Percentiles rank a stretch among this genome's conserved stretches.
Conservation (phyloP, 495 filamentous ascomycete species). For the Achaetomiella virescens region DNA sequence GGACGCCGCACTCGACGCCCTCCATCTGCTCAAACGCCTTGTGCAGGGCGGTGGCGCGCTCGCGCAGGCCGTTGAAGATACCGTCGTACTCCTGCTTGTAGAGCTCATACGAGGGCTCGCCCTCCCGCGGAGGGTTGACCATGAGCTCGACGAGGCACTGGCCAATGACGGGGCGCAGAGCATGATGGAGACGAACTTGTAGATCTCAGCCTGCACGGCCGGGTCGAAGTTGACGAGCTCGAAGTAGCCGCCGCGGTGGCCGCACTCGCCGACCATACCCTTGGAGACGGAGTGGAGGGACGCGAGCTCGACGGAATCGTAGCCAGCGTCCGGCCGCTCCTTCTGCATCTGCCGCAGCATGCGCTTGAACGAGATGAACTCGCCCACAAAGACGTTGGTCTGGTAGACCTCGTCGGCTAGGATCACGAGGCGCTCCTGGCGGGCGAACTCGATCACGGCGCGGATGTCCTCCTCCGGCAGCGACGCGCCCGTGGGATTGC, state of each 20-base stretch:
- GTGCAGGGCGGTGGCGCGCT: conserved; percentile 77
- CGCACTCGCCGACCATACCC: conserved; percentile 97
- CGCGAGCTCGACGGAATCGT: conserved; percentile 79
- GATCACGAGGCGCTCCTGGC: conserved; percentile 77
- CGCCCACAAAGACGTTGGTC: conserved; percentile 91
- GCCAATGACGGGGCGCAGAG: conserved; percentile 89
- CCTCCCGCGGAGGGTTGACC: conserved; percentile 85
- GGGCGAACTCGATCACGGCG: conserved; percentile 75
- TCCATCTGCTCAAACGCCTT: conserved; percentile 91
- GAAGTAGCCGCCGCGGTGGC: conserved; percentile 95
- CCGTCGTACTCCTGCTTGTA: conserved; percentile 78
- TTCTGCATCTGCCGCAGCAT: conserved; percentile 78
- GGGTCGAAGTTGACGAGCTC: conserved; percentile 86
- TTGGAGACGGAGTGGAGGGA: conserved; percentile 84
- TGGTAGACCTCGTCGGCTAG: conserved; percentile 98
- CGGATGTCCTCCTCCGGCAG: conserved; percentile 71
- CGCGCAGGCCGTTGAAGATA: conserved; percentile 66
- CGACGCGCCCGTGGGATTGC: conserved; percentile 91
- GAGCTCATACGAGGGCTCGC: conserved; percentile 72
- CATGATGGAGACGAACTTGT: conserved; percentile 95
- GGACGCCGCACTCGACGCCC: conserved; percentile 85
- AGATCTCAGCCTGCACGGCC: conserved; percentile 84
- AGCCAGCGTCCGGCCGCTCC: conserved; percentile 57
- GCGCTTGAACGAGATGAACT: conserved; percentile 93
- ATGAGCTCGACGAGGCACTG: conserved; percentile 95